A percentile compares a stretch with the other conserved stretches of the same genome.
These are phyloP conservation scores for Schoenoplectus triqueter DNA, from an alignment of 202 grass and related monocot species.

Conservation along the genomic window DNA sequence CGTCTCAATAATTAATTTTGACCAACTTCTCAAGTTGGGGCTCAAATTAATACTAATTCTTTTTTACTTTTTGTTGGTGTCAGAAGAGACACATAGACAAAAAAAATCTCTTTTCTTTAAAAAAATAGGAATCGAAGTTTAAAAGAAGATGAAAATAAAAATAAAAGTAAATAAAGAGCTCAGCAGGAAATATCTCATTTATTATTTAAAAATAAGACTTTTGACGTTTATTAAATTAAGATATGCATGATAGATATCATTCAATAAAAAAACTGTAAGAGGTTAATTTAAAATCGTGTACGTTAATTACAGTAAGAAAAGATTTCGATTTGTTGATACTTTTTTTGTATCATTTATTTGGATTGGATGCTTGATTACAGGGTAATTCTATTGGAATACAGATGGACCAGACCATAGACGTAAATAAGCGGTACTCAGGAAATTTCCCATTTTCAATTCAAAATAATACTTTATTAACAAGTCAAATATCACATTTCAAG, in stretches of 20 bases:
- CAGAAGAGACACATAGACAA: neutral
- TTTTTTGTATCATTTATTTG: no score
- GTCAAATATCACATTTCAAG: neutral
- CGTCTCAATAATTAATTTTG: neutral
- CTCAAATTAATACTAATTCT: neutral
- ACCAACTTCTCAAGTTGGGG: neutral
- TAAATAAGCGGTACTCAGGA: neutral
- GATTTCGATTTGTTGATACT: neutral
- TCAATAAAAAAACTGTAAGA: neutral
- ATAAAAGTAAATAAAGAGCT: neutral
- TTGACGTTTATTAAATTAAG: no score
- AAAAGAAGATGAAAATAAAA: neutral
- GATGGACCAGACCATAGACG: neutral
- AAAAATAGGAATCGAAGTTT: no score
- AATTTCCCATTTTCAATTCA: neutral
- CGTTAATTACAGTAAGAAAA: neutral
- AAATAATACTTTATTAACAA: neutral
- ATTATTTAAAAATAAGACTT: no score
- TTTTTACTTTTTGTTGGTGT: neutral
- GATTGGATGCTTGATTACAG: neutral
- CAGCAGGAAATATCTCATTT: no score
- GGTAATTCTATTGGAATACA: neutral
- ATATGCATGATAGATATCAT: neutral
- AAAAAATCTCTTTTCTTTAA: neutral
- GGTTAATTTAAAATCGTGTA: neutral